phyloP scores from a whole-genome alignment of 768 basidiomycete genomes.

The Fomitopsis serialis region DNA sequence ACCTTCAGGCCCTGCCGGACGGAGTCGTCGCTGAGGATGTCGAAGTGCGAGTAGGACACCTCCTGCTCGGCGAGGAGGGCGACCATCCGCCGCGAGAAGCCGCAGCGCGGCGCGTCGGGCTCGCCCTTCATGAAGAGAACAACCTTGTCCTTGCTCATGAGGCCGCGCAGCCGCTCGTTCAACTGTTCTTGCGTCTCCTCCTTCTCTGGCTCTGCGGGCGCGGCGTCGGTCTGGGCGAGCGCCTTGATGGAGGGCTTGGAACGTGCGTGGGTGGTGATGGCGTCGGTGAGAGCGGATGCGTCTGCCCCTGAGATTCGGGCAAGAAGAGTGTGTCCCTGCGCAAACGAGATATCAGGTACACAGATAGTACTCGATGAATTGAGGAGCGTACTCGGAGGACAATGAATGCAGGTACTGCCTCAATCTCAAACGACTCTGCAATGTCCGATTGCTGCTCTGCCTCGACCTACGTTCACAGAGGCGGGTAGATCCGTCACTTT shows the following conservation, averaged over 20 bases:
- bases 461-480: conserved; percentile 53
- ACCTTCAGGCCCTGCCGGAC: conserved; percentile 54
- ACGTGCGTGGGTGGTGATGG: conserved; percentile 54
- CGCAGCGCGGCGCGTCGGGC: conserved; percentile 56
- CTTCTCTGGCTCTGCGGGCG: conserved; percentile 27
- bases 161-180: conserved; percentile 47
- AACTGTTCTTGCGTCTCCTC: conserved; percentile 64
- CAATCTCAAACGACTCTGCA: conserved; percentile 87
- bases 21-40: conserved; percentile 53
- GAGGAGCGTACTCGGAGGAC: conserved; percentile 63
- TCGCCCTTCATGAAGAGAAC: conserved; percentile 66
- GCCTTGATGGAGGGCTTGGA: conserved; percentile 27
- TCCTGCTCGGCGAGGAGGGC: conserved; percentile 41
- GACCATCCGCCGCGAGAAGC: conserved; percentile 55
- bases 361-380: background rate
- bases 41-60: conserved; percentile 50
- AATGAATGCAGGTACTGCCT: conserved; percentile 82
- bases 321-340: conserved; percentile 84
- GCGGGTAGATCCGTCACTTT: background rate
- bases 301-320: conserved; percentile 78
- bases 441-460: conserved; percentile 81
- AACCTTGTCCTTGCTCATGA: conserved; percentile 71
- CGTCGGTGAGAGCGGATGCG: conserved; percentile 52
- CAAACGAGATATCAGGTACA: background rate
- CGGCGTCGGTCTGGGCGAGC: conserved; percentile 44